phyloP scores from a whole-genome alignment of 2,329 filamentous ascomycete genomes.

The Colletotrichum sublineola region DNA sequence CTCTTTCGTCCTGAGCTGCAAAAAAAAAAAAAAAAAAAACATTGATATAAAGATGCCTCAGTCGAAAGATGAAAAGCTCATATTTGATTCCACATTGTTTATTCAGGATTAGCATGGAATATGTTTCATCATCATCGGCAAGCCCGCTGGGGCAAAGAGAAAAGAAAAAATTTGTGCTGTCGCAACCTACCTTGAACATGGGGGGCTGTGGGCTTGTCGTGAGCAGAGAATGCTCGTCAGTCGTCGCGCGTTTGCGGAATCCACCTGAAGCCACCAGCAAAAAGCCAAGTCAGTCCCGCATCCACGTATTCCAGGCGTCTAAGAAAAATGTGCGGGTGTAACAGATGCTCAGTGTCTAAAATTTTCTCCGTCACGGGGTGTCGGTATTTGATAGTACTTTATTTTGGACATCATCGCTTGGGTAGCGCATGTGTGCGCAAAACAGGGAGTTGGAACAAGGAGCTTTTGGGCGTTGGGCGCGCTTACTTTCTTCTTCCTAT shows the following conservation, averaged over 20 bases:
- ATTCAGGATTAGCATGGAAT: slow-evolving; percentile 86
- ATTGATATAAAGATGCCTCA: slow-evolving; percentile 62
- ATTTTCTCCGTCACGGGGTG: slow-evolving; percentile 54
- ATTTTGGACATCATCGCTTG: slow-evolving; percentile 56
- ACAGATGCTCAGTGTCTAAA: slow-evolving; percentile 47
- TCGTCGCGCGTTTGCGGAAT: not conserved
- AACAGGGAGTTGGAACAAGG: not conserved
- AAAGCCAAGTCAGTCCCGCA: not conserved
- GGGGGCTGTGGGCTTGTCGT: not conserved
- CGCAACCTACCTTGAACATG: slow-evolving; percentile 46
- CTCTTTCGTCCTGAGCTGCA: slow-evolving; percentile 42
- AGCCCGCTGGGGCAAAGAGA: slow-evolving; percentile 42
- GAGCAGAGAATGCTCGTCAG: not conserved
- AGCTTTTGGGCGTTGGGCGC: slow-evolving; percentile 2
- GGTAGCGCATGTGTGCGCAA: slow-evolving; percentile 40
- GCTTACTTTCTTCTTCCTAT: slow-evolving; percentile 24
- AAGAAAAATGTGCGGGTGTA: not conserved
- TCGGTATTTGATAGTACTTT: slow-evolving; percentile 63
- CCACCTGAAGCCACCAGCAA: not conserved
- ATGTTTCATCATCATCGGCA: slow-evolving; percentile 74
- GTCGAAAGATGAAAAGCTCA: slow-evolving; percentile 89
- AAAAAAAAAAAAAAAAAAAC: slow-evolving; percentile 46
- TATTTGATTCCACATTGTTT: slow-evolving; percentile 74
- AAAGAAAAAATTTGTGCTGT: slow-evolving; percentile 40
- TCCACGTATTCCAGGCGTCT: not conserved